Conservation (phyloP, 305 asterid genomes). For the Caryopteris hybrid region DNA sequence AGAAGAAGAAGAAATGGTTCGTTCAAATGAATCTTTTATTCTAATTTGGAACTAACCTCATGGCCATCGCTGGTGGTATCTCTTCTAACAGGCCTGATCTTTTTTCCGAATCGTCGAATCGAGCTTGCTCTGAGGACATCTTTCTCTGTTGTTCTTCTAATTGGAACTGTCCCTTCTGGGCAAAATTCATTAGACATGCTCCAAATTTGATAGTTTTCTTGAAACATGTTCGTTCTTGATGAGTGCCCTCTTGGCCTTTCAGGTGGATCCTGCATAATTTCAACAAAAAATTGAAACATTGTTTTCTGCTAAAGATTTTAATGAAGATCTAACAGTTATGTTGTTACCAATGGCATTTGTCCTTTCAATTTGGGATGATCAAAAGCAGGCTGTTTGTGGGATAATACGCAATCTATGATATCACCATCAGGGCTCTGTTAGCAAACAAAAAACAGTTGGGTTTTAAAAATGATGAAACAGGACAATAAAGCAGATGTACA, state of each 20-base stretch:
- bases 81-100: constrained; percentile 31
- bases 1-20: too few relatives aligned
- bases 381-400: constrained; percentile 87
- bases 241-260: constrained; percentile 64
- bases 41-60: constrained; percentile 42
- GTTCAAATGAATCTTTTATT: too few relatives aligned
- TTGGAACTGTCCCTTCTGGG: constrained; percentile 43
- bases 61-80: constrained; percentile 48
- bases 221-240: constrained; percentile 21
- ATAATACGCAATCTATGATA: constrained; percentile 68
- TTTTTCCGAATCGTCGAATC: constrained; percentile 37
- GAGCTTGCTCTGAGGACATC: constrained; percentile 43
- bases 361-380: constrained; percentile 75
- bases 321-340: too few relatives aligned
- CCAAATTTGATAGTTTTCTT: constrained; percentile 61
- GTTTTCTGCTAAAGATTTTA: too few relatives aligned
- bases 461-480: too few relatives aligned
- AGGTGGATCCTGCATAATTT: constrained; percentile 60
- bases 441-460: too few relatives aligned
- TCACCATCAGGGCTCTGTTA: constrained; percentile 89
- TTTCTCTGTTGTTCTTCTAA: constrained; percentile 37
- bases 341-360: constrained; percentile 59
- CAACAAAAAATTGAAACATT: too few relatives aligned
- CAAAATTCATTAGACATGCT: constrained; percentile 29
- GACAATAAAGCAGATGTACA: not conserved